phyloP scores from a whole-genome alignment of 805 yeast species.

The Candida arabinofermentans region DNA sequence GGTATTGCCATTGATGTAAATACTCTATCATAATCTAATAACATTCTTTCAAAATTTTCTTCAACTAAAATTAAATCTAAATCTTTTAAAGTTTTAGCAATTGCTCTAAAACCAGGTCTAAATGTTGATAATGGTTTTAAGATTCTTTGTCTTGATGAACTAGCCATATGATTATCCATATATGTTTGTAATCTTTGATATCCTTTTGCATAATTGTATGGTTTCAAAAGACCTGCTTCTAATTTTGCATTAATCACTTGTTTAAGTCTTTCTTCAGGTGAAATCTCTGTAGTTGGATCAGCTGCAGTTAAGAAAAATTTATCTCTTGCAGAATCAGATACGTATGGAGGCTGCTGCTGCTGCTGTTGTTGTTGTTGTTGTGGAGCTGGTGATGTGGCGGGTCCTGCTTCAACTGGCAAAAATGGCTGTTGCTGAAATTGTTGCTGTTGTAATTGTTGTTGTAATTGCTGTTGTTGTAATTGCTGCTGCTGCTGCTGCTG shows the following conservation, averaged over 20 bases:
- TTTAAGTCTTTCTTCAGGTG: conserved; percentile 89
- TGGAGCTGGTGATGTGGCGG: neutral
- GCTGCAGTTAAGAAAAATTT: conserved; percentile 95
- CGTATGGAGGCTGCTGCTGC: conserved; percentile 31
- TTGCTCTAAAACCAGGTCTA: conserved; percentile 90
- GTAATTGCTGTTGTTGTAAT: conserved; percentile 7
- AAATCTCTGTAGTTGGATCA: conserved; percentile 90
- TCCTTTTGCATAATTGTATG: conserved; percentile 91
- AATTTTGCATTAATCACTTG: conserved; percentile 92
- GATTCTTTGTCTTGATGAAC: conserved; percentile 77
- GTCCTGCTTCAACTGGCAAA: conserved; percentile 7
- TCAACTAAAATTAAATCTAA: conserved; percentile 89
- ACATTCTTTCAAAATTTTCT: conserved; percentile 90
- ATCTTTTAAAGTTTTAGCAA: conserved; percentile 85
- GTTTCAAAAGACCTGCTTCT: conserved; percentile 88
- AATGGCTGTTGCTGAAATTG: conserved; percentile 3
- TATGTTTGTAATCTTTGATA: conserved; percentile 84
- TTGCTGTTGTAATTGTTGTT: conserved; percentile 6
- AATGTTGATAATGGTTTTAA: conserved; percentile 80
- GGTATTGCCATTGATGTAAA: conserved; percentile 98
- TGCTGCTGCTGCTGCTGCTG: conserved; percentile 5
- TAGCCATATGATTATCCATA: conserved; percentile 90
- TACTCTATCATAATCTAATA: conserved; percentile 88
- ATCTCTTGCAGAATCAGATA: conserved; percentile 80
- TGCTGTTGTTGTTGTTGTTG: conserved; percentile 2